phyloP scores from a whole-genome alignment of 2,329 filamentous ascomycete genomes.

The Samsoniella hepiali region DNA sequence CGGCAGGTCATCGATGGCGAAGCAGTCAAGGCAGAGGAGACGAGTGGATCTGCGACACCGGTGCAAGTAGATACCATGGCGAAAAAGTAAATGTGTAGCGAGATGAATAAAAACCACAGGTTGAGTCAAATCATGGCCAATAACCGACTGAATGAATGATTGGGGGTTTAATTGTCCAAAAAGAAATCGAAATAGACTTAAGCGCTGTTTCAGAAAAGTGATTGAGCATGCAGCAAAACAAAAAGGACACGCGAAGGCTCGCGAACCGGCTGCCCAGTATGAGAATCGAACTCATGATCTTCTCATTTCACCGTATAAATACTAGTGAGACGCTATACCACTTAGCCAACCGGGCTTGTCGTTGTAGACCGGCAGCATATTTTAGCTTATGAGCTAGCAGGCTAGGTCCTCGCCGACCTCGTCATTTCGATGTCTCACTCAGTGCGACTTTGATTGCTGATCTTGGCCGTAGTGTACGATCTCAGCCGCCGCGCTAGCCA shows the following conservation, averaged over 20 bases:
- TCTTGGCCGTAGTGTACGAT: not conserved
- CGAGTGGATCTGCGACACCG: slow-evolving; percentile 19
- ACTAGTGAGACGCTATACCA: slow-evolving; percentile 38
- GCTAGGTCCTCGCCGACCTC: not conserved
- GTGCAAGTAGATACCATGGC: not conserved
- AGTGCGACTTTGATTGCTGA: not conserved
- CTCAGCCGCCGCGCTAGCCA: slow-evolving; percentile 12
- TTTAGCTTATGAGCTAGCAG: not conserved
- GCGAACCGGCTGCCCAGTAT: slow-evolving; percentile 28
- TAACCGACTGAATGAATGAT: too few species aligned
- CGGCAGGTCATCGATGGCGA: not conserved
- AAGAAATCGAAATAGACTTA: too few species aligned
- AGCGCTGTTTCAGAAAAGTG: too few species aligned
- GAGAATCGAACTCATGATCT: slow-evolving; percentile 36
- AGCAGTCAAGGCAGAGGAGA: slow-evolving; percentile 15
- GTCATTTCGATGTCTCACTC: not conserved
- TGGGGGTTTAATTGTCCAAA: too few species aligned
- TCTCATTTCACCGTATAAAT: slow-evolving; percentile 28
- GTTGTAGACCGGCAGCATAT: not conserved
- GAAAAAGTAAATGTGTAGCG: not conserved
- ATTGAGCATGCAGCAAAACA: not conserved
- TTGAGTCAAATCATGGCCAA: too few species aligned
- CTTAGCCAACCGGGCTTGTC: slow-evolving; percentile 32
- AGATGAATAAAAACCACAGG: too few species aligned
- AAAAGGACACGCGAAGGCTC: slow-evolving; percentile 12